A percentile compares a stretch with the other conserved stretches of the same genome.
Evolutionary conservation across 2,329 filamentous ascomycete genomes (phyloP).

Genomic region (Aphanocladium album): DNA sequence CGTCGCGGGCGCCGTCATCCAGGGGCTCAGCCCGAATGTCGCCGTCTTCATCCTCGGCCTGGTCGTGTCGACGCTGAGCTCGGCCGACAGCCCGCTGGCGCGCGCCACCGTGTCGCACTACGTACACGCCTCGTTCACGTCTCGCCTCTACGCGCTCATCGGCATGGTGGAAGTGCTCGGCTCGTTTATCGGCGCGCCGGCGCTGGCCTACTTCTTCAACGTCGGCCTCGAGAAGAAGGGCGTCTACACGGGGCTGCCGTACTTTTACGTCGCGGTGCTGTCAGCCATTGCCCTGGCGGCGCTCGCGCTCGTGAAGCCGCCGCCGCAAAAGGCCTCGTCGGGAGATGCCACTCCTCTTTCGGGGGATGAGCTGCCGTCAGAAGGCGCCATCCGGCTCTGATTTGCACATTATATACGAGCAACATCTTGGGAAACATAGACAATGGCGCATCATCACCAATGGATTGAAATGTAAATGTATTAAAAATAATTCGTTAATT

Average conservation of each 20-base stretch:
- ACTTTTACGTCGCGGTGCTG: conserved; percentile 33
- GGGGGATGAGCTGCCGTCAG: conserved; percentile 16
- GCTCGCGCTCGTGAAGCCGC: conserved; percentile 28
- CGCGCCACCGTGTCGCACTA: conserved; percentile 37
- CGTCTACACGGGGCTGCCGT: conserved; percentile 34
- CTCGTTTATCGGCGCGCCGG: conserved; percentile 35
- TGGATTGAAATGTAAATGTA: neutral
- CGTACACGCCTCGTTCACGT: conserved; percentile 32
- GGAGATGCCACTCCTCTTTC: conserved; percentile 16
- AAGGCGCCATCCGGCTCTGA: conserved; percentile 9
- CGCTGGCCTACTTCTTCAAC: conserved; percentile 35
- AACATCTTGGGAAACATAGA: neutral
- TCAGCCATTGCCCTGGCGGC: conserved; percentile 24
- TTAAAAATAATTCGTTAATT: neutral
- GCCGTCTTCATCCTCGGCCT: conserved; percentile 33
- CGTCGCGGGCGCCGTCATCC: conserved; percentile 27
- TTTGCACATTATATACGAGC: neutral
- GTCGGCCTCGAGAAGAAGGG: conserved; percentile 31
- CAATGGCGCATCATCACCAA: neutral
- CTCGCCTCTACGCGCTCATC: conserved; percentile 36
- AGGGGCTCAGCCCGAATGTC: conserved; percentile 29
- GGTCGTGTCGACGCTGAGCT: conserved; percentile 33
- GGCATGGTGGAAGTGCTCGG: conserved; percentile 36
- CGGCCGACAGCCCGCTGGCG: conserved; percentile 32
- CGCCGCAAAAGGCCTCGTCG: conserved; percentile 10